Percentiles rank a stretch among this genome's conserved stretches.
Conservation (phyloP, 78 protist genomes). For the Dictyostelium intermedium region DNA sequence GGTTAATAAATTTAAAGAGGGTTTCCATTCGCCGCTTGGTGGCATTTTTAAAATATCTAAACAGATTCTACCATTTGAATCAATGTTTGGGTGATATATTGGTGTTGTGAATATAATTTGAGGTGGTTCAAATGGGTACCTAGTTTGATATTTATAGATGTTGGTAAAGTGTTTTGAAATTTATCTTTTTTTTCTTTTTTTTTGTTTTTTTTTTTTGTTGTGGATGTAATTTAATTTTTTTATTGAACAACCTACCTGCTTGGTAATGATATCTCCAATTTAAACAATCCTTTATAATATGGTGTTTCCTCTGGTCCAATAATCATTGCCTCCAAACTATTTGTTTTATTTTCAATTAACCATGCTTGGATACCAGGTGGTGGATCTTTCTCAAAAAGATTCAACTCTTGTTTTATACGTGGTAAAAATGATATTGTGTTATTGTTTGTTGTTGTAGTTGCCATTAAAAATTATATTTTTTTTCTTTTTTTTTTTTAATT, state of each 20-base stretch:
- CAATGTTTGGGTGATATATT: conserved; percentile 96
- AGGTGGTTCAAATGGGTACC: conserved; percentile 95
- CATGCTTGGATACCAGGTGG: conserved; percentile 81
- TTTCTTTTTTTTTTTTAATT: too few species aligned
- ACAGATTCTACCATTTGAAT: conserved; percentile 91
- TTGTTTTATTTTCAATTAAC: conserved; percentile 1
- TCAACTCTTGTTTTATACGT: conserved; percentile 66
- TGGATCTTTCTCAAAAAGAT: conserved; percentile 62
- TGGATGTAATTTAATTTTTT: too few species aligned
- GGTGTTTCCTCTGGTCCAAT: conserved; percentile 82
- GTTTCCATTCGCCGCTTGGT: conserved; percentile 83
- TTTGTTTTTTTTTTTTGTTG: not conserved
- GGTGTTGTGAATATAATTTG: conserved; percentile 88
- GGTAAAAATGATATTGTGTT: not conserved
- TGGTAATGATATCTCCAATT: conserved; percentile 63
- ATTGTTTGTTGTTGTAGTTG: not conserved
- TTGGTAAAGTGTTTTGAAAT: not conserved
- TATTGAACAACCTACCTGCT: conserved; percentile 38
- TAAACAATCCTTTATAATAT: conserved; percentile 66
- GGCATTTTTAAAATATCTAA: conserved; percentile 88
- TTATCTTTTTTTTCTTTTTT: too few species aligned
- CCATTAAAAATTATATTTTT: not conserved
- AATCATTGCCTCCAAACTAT: conserved; percentile 70
- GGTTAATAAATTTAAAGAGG: conserved; percentile 60
- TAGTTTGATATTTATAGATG: not conserved